These are phyloP conservation scores for Ustilago nuda DNA, from an alignment of 1,284 basidiomycete genomes.

Conservation along the genomic window DNA sequence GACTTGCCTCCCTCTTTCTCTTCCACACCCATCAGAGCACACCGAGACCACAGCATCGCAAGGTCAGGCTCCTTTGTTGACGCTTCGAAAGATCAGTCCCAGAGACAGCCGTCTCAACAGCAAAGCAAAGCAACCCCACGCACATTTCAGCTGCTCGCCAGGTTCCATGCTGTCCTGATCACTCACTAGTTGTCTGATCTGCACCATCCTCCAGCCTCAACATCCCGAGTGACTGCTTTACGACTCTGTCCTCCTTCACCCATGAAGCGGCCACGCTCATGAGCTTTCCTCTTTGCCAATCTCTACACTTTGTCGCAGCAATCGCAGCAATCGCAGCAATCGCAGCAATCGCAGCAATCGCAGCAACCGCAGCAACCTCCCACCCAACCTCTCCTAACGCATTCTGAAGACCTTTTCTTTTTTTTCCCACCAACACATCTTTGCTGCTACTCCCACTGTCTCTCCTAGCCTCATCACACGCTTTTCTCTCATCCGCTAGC, in stretches of 20 bases:
- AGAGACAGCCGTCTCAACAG: background rate
- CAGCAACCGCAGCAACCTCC: background rate
- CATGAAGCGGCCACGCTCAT: slow-evolving; percentile 6
- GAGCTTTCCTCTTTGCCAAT: background rate
- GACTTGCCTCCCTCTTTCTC: background rate
- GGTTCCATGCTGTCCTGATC: background rate
- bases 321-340: background rate
- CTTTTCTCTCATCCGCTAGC: background rate
- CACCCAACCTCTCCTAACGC: background rate
- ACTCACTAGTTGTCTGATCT: background rate
- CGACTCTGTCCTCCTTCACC: background rate
- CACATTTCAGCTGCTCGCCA: background rate
- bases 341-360: background rate
- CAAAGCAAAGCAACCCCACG: background rate
- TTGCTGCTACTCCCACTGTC: background rate
- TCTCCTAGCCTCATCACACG: background rate
- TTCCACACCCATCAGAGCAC: background rate
- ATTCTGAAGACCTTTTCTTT: background rate
- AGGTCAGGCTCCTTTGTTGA: background rate
- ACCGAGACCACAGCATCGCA: background rate
- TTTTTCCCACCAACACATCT: background rate
- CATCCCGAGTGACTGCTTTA: background rate
- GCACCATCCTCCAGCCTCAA: background rate
- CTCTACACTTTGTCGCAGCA: background rate
- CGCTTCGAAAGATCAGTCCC: background rate